Percentiles rank a stretch among this genome's conserved stretches.
Conservation (phyloP, 1,284 basidiomycete genomes). For the Trametes hirsuta region DNA sequence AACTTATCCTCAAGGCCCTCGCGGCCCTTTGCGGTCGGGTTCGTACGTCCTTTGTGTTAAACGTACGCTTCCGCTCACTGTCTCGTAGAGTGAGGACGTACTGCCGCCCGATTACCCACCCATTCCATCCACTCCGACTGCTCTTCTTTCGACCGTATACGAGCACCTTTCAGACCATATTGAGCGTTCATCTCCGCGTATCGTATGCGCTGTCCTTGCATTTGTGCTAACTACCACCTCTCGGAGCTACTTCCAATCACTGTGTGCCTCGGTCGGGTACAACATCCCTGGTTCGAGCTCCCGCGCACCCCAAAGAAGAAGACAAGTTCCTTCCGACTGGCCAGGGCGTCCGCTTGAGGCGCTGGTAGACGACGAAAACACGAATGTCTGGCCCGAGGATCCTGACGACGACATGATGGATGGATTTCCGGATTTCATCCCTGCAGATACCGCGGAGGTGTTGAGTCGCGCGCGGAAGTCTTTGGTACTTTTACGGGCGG, state of each 20-base stretch:
- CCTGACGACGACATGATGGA: constrained; percentile 38
- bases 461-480: constrained; percentile 69
- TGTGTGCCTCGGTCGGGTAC: constrained; percentile 64
- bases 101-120: constrained; percentile 45
- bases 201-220: constrained; percentile 56
- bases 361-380: constrained; percentile 9
- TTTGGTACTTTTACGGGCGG: constrained; percentile 59
- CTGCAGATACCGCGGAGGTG: constrained; percentile 47
- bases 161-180: constrained; percentile 53
- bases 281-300: constrained; percentile 31
- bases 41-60: constrained; percentile 28
- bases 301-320: constrained; percentile 13
- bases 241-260: constrained; percentile 55
- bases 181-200: constrained; percentile 49
- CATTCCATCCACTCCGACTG: constrained; percentile 42
- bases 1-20: constrained; percentile 54
- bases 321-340: not conserved
- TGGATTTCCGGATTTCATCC: constrained; percentile 64
- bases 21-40: constrained; percentile 61
- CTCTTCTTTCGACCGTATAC: constrained; percentile 58
- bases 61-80: not conserved
- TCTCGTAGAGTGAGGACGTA: constrained; percentile 42
- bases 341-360: not conserved
- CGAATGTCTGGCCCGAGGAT: not conserved
- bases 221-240: constrained; percentile 67